phyloP scores from a whole-genome alignment of 768 basidiomycete species.

The Xerocomus brunneocitrinus region DNA sequence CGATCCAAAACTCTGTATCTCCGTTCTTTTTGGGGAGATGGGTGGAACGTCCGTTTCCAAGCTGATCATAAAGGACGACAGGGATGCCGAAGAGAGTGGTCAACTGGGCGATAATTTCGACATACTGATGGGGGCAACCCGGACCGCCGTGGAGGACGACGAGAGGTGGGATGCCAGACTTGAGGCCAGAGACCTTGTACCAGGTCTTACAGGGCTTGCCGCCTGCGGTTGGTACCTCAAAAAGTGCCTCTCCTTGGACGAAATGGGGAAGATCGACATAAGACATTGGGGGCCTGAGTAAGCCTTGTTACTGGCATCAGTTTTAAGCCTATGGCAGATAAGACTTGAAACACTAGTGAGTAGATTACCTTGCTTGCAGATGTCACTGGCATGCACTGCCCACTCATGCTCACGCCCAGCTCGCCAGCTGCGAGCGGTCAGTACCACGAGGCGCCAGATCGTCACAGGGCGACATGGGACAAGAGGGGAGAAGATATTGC shows the following conservation, averaged over 20 bases:
- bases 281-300: conserved; percentile 10
- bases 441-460: too few species aligned
- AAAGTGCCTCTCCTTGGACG: conserved; percentile 28
- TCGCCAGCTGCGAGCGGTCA: too few species aligned
- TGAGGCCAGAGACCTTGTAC: conserved; percentile 41
- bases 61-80: conserved; percentile 53
- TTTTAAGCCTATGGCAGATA: too few species aligned
- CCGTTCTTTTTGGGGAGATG: conserved; percentile 47
- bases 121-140: conserved; percentile 41
- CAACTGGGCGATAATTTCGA: conserved; percentile 38
- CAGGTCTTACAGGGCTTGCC: conserved; percentile 39
- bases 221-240: conserved; percentile 23
- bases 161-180: conserved; percentile 32
- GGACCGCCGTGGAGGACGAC: conserved; percentile 52
- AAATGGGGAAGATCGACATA: conserved; percentile 26
- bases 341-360: too few species aligned
- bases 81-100: conserved; percentile 36
- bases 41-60: conserved; percentile 52
- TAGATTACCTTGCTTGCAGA: too few species aligned
- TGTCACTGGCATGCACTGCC: too few species aligned
- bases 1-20: conserved; percentile 44
- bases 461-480: too few species aligned
- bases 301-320: too few species aligned
- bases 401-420: too few species aligned
- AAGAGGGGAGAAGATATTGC: too few species aligned